These are phyloP conservation scores for Eucalyptus tenuipes DNA, from an alignment of 345 rosid species.

Conservation along the genomic window DNA sequence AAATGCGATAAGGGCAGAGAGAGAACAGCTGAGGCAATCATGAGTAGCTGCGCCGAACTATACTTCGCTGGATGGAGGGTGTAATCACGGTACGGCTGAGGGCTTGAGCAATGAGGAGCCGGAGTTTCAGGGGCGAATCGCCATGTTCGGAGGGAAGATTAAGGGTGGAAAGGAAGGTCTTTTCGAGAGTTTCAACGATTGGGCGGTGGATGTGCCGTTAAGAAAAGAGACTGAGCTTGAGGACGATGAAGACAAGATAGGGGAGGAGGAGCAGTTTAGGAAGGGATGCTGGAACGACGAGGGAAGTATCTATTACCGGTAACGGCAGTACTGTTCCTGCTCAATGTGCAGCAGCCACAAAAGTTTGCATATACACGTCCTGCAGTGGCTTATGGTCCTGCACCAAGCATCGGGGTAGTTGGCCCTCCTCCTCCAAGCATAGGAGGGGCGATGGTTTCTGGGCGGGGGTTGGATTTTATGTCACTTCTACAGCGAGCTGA, in stretches of 20 bases:
- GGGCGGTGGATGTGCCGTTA: background rate
- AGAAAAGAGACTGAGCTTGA: background rate
- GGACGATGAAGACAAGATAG: conserved; percentile 44
- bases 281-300: conserved; percentile 46
- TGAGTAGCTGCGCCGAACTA: conserved; percentile 24
- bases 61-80: conserved; percentile 14
- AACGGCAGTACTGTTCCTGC: conserved; percentile 5
- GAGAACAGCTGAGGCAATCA: conserved; percentile 47
- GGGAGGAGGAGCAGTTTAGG: too few relatives aligned
- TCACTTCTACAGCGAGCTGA: conserved; percentile 58
- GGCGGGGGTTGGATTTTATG: conserved; percentile 33
- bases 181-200: conserved; percentile 44
- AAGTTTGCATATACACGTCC: conserved; percentile 4
- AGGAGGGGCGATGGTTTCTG: conserved; percentile 29
- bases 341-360: conserved; percentile 16
- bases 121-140: conserved; percentile 41
- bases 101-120: conserved; percentile 73
- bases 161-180: conserved; percentile 38
- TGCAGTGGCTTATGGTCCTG: background rate
- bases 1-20: conserved; percentile 44
- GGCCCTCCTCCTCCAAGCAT: conserved; percentile 22
- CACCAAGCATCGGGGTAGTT: conserved; percentile 8
- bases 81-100: conserved; percentile 19
- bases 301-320: conserved; percentile 2
- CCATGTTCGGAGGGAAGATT: conserved; percentile 29